Evolutionary conservation across 2,329 filamentous ascomycete genomes (phyloP).

Genomic region (Cryphonectria nitschkei): DNA sequence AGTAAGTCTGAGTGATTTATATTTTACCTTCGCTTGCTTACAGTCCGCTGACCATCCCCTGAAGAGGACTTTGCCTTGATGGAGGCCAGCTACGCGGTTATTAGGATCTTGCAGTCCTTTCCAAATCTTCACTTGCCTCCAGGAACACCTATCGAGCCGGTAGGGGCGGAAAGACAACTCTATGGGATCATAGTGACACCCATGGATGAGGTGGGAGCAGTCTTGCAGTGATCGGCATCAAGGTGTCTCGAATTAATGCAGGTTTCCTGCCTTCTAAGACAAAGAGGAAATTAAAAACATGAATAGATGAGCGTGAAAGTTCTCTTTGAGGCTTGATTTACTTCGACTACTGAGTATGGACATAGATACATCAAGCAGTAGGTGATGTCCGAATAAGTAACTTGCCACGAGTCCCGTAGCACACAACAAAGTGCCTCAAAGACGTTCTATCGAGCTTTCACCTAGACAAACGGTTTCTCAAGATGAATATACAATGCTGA

Average conservation of each 20-base stretch:
- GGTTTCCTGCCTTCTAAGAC: no score
- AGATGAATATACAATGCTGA: not conserved
- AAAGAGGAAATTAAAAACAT: no score
- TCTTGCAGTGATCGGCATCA: not conserved
- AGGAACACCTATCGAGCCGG: constrained; percentile 29
- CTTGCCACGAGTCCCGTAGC: not conserved
- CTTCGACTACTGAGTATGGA: no score
- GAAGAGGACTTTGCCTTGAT: constrained; percentile 34
- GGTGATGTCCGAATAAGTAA: not conserved
- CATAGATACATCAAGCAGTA: not conserved
- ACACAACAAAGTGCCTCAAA: not conserved
- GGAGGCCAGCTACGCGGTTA: constrained; percentile 33
- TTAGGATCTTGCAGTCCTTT: constrained; percentile 32
- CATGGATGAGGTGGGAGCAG: constrained; percentile 11
- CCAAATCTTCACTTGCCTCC: constrained; percentile 31
- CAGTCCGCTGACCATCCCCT: not conserved
- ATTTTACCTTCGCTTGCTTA: not conserved
- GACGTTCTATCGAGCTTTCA: not conserved
- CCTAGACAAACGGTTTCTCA: not conserved
- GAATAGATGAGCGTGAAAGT: no score
- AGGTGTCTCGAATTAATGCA: not conserved
- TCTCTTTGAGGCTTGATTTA: no score
- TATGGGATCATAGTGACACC: constrained; percentile 30
- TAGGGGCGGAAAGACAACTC: constrained; percentile 33
- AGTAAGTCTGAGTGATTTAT: constrained; percentile 14